phyloP scores from a whole-genome alignment of 2,329 filamentous ascomycete species.

The Cercospora janseana region DNA sequence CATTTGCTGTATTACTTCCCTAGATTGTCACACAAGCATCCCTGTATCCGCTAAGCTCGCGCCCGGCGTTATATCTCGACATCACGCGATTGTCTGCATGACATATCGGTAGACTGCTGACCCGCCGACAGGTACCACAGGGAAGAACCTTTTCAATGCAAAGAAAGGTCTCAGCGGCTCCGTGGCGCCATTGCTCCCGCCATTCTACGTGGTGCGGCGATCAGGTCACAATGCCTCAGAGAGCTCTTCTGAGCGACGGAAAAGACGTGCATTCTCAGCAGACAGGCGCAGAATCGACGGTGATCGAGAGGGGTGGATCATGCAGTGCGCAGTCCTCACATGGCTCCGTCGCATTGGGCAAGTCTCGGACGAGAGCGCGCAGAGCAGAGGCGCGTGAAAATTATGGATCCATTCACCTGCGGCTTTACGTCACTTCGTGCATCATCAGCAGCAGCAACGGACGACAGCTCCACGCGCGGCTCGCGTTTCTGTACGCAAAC shows the following conservation, averaged over 20 bases:
- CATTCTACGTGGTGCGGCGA: neutral
- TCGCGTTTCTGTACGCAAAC: too few species aligned
- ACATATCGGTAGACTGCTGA: conserved; percentile 3
- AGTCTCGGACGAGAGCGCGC: too few species aligned
- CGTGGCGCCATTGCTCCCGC: conserved; percentile 5
- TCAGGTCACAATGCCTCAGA: too few species aligned
- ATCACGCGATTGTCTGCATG: neutral
- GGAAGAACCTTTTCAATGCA: neutral
- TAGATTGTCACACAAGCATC: neutral
- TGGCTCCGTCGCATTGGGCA: too few species aligned
- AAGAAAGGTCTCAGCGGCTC: conserved; percentile 4
- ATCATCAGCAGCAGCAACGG: conserved; percentile 7
- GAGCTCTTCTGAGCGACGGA: too few species aligned
- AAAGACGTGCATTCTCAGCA: too few species aligned
- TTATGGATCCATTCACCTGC: neutral
- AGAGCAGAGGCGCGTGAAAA: neutral
- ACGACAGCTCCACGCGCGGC: too few species aligned
- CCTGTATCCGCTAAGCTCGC: neutral
- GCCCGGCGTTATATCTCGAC: neutral
- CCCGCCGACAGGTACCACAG: neutral
- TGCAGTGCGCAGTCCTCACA: too few species aligned
- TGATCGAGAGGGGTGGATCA: too few species aligned
- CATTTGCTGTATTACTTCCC: too few species aligned
- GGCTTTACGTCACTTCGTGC: conserved; percentile 6
- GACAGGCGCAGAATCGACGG: too few species aligned